These are phyloP conservation scores for Saccharata proteae DNA, from an alignment of 2,329 filamentous ascomycete genomes.

Conservation along the genomic window DNA sequence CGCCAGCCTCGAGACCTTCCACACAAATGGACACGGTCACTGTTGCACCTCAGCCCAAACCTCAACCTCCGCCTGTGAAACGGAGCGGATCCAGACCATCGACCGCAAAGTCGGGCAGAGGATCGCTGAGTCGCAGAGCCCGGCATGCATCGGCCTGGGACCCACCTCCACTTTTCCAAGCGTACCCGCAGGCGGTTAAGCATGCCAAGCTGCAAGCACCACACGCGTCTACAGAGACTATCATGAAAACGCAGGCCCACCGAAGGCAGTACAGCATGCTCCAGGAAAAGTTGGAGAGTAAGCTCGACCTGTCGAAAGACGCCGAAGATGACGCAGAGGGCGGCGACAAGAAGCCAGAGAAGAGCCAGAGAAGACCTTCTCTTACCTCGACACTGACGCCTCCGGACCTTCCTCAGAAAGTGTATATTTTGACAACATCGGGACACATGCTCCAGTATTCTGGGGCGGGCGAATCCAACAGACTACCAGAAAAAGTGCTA, in stretches of 20 bases:
- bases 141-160: constrained; percentile 20
- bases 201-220: constrained; percentile 59
- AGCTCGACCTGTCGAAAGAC: constrained; percentile 10
- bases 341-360: constrained; percentile 24
- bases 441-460: constrained; percentile 66
- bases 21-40: constrained; percentile 6
- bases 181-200: constrained; percentile 72
- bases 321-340: constrained; percentile 12
- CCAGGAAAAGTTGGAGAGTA: constrained; percentile 24
- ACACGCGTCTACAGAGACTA: constrained; percentile 53
- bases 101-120: constrained; percentile 3
- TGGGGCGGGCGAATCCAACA: constrained; percentile 56
- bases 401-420: constrained; percentile 58
- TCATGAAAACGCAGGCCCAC: constrained; percentile 48
- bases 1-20: constrained; percentile 5
- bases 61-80: too few species aligned
- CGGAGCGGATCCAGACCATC: background rate
- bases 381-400: constrained; percentile 28
- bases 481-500: constrained; percentile 61
- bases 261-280: constrained; percentile 36
- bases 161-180: constrained; percentile 67
- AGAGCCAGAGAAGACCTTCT: constrained; percentile 27
- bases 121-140: constrained; percentile 2
- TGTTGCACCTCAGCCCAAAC: constrained; percentile 5
- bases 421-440: constrained; percentile 58